phyloP scores from a whole-genome alignment of 2,329 filamentous ascomycete species.

The Reticulascus tulasneorum region DNA sequence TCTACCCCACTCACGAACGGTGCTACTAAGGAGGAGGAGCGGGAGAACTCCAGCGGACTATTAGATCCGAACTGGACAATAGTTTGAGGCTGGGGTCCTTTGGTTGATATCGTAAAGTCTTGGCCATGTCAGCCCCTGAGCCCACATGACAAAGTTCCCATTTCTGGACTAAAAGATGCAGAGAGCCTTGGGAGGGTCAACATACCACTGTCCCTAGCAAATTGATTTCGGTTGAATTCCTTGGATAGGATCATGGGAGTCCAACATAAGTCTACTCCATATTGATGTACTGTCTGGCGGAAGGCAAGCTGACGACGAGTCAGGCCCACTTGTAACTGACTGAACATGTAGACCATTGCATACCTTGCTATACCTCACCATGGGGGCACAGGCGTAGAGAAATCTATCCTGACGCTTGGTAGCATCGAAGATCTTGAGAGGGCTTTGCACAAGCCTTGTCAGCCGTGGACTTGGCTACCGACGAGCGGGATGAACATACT shows the following conservation, averaged over 20 bases:
- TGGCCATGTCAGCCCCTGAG: not conserved
- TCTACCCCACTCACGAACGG: conserved; percentile 63
- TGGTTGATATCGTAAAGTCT: conserved; percentile 60
- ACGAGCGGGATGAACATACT: too few relatives aligned
- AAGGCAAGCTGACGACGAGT: conserved; percentile 65
- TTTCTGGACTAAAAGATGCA: not conserved
- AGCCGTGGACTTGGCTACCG: too few relatives aligned
- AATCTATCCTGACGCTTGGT: conserved; percentile 49
- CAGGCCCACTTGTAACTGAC: conserved; percentile 16
- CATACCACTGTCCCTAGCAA: conserved; percentile 58
- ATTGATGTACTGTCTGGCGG: conserved; percentile 61
- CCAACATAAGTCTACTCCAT: conserved; percentile 64
- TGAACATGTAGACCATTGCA: not conserved
- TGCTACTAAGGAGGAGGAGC: conserved; percentile 58
- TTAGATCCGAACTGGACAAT: conserved; percentile 67
- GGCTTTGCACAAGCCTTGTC: conserved; percentile 37
- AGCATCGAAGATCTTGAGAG: conserved; percentile 55
- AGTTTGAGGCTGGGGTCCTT: conserved; percentile 49
- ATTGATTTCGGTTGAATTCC: conserved; percentile 59
- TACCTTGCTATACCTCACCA: conserved; percentile 63
- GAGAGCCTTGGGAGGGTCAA: conserved; percentile 1
- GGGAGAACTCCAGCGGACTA: conserved; percentile 55
- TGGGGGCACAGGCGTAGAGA: conserved; percentile 59
- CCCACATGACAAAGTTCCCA: not conserved
- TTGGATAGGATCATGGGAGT: conserved; percentile 70